Base-by-base conservation (phyloP, 495 filamentous ascomycete genomes). In the Articulospora tetracladia region DNA sequence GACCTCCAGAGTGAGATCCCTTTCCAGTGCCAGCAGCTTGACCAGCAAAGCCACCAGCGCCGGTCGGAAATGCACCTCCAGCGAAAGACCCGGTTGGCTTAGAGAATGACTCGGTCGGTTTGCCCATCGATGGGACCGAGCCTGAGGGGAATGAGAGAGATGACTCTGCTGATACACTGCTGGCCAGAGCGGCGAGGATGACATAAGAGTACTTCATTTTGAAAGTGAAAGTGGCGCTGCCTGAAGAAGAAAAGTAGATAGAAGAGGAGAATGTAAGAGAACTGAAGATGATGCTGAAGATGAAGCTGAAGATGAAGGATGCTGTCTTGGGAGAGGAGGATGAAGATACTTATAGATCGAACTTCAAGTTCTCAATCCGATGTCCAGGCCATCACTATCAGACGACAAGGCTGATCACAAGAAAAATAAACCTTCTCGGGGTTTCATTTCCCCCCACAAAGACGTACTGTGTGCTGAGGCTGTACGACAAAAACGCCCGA, bases 91-190 rank as follows among this genome's bases (percentile, higher is more conserved):
- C 39, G 8, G 39, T 44, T 8, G 39, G 39, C 39, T 44, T 44
- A 44, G 39, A 44, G 39, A 44, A 44, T 7, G 39, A 15, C 17
- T 17, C 39, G 10, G 39, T 44, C 8, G 39, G 39, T 17, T 44
- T 44, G 39, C 8, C 10, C 7, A 44, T 8, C 17, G 39, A 8
- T 15, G 39, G 39, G 7, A 11, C 3, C 8, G 39, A 44, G 30
- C 13, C 30, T 32, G 30, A 32, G 30, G 30, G 30, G 30, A 32
- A 32, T 4, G 30, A 32, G 4, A 32, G 6, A 6, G 30, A 32
- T 50, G 47, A 50, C 25, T 50, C 19, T 50, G 47, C 47, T 27
- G 47, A 50, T 24, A 22, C 47, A 50, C 47, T 50, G 47, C 47
- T 50, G 47, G 23, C 47, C 47, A 50, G 17, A 27, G 47, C 47